Evolutionary conservation across 768 basidiomycete genomes (phyloP).

Genomic region (Heimioporus sp.): DNA sequence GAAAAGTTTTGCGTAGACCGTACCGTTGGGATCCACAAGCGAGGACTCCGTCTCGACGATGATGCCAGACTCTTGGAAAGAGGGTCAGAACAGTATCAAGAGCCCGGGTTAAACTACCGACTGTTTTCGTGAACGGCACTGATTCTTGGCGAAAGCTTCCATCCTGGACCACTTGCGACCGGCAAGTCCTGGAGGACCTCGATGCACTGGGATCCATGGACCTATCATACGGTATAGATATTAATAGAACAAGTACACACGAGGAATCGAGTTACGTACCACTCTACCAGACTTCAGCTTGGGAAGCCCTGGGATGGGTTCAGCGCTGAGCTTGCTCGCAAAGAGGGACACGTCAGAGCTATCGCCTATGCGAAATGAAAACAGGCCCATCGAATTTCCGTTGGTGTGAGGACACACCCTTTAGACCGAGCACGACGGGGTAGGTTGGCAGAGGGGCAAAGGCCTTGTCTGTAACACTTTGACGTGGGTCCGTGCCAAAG

Average conservation of each 20-base stretch:
- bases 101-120: slow-evolving; percentile 32
- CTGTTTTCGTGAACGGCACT: slow-evolving; percentile 81
- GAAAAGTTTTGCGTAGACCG: slow-evolving; percentile 60
- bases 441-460: slow-evolving; percentile 84
- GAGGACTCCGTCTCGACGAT: slow-evolving; percentile 62
- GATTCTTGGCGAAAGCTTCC: slow-evolving; percentile 67
- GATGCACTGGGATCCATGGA: slow-evolving; percentile 78
- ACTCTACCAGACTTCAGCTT: slow-evolving; percentile 65
- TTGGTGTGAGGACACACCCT: slow-evolving; percentile 40
- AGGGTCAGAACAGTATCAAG: background rate
- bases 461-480: slow-evolving; percentile 45
- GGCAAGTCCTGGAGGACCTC: slow-evolving; percentile 81
- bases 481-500: background rate
- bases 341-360: slow-evolving; percentile 69
- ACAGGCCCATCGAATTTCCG: background rate
- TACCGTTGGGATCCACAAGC: slow-evolving; percentile 62
- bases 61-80: slow-evolving; percentile 63
- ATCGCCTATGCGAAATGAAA: slow-evolving; percentile 36
- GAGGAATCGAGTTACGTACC: slow-evolving; percentile 38
- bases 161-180: slow-evolving; percentile 70
- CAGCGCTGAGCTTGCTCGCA: slow-evolving; percentile 40
- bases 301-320: slow-evolving; percentile 63
- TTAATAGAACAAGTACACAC: background rate
- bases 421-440: slow-evolving; percentile 75
- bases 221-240: slow-evolving; percentile 36